These are phyloP conservation scores for Chrysoporthe puriensis DNA, from an alignment of 2,329 filamentous ascomycete species.

Conservation along the genomic window DNA sequence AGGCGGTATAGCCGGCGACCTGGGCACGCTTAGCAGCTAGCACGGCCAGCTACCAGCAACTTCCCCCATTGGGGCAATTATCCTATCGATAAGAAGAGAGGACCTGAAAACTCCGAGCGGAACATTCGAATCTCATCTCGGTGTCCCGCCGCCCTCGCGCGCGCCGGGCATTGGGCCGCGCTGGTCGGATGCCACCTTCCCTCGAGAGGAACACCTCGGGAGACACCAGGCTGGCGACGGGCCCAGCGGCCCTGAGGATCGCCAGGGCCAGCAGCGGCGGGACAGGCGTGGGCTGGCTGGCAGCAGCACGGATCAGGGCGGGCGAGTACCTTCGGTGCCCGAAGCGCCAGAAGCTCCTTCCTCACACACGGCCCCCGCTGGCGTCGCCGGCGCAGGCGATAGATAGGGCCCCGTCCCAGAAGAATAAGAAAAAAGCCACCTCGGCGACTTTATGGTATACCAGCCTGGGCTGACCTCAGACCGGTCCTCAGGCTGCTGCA, in stretches of 20 bases:
- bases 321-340: constrained; percentile 24
- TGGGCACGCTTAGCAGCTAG: no score
- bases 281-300: background rate
- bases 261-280: background rate
- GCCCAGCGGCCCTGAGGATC: background rate
- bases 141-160: background rate
- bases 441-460: no score
- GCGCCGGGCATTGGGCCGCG: no score
- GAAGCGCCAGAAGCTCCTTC: constrained; percentile 20
- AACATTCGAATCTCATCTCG: constrained; percentile 4
- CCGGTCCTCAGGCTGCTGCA: no score
- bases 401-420: background rate
- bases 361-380: background rate
- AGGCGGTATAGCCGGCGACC: background rate
- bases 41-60: background rate
- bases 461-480: no score
- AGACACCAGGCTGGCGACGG: background rate
- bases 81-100: constrained; percentile 17
- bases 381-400: background rate
- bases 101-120: constrained; percentile 12
- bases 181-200: constrained; percentile 19
- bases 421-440: background rate
- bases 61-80: constrained; percentile 6
- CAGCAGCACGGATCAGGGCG: background rate
- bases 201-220: constrained; percentile 12